Base-by-base conservation (phyloP, 2,329 filamentous ascomycete genomes). In the Sclerotinia spermophila region DNA sequence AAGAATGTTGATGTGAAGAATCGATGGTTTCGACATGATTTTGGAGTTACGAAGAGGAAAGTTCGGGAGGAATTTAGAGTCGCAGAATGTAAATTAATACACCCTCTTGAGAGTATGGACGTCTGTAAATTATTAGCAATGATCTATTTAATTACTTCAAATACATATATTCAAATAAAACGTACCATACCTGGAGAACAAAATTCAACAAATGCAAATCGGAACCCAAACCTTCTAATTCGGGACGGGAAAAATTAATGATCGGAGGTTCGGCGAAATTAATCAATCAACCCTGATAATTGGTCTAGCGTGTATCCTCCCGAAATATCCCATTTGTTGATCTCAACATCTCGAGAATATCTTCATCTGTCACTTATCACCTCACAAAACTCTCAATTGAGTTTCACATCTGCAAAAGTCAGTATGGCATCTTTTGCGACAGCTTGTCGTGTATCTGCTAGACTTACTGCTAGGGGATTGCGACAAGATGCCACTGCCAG, bases 341-440 rank as follows among this genome's bases (percentile, higher is more conserved):
- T 72, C 68, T 70, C 69, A 70, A 67, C 72, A 67, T 72, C 69
- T 72, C 62, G 64, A 71, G 35, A 69, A 71, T 71, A 64, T 67
- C 67, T 61, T 73, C 68, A 70, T 72, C 70, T 69, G 27, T 67
- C 38, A 66, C 71, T 68, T 72, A 69, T 68, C 68, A 42, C 65
- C 70, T 42, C 68, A 68, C 60, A 69, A 48, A 72, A 72, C 74
- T 74, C 73, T 76, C 76, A 77, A 76, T 78, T 78, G 76, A 77
- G 75, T 73, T 73, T 72, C 71, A 65, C 33, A 72, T 71, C 71
- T 42, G 64, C 65, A 61, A 71, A 71, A 75, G 78, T 77, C 72
- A 81, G 77, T 76, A 92, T 92, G 90, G 89, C 89, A 80, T 90
- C 89, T 77, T 83, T 92, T 79, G 85, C 86, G 79, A 83, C 86